Evolutionary conservation across 2,329 filamentous ascomycete genomes (phyloP).

Genomic region (Verticillium klebahnii): DNA sequence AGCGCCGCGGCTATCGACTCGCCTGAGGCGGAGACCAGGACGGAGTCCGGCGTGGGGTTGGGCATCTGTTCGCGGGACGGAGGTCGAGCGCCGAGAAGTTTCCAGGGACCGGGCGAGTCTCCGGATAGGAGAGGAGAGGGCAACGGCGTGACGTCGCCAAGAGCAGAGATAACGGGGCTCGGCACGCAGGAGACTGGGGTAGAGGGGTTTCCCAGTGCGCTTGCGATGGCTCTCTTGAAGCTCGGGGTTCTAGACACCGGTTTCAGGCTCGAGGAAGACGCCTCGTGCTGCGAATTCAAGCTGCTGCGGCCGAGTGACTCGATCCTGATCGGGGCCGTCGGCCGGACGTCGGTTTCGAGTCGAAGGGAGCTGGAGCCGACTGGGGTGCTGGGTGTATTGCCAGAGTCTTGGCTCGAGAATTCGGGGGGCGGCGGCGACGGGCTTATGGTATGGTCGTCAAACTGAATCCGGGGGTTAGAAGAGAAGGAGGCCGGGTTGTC

Average conservation of each 20-base stretch:
- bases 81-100: constrained; percentile 42
- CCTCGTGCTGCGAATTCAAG: constrained; percentile 29
- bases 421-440: constrained; percentile 27
- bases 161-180: constrained; percentile 69
- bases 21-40: constrained; percentile 44
- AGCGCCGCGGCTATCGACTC: constrained; percentile 48
- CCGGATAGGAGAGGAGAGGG: constrained; percentile 67
- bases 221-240: constrained; percentile 50
- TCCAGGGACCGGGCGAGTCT: constrained; percentile 66
- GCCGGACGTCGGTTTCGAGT: constrained; percentile 31
- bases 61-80: constrained; percentile 40
- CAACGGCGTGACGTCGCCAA: constrained; percentile 74
- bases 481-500: constrained; percentile 10
- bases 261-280: constrained; percentile 40
- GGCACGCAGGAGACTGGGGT: constrained; percentile 64
- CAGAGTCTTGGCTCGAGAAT: constrained; percentile 11
- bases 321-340: constrained; percentile 19
- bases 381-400: constrained; percentile 5
- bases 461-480: constrained; percentile 22
- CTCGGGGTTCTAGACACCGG: constrained; percentile 57
- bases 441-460: constrained; percentile 29
- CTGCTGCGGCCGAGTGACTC: constrained; percentile 18
- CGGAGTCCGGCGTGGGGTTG: constrained; percentile 35
- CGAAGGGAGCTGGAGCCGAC: constrained; percentile 22
- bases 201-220: constrained; percentile 44